Evolutionary conservation across 192 early-diverging fungal genomes (phyloP).

Genomic region (Phycomyces nitens): DNA sequence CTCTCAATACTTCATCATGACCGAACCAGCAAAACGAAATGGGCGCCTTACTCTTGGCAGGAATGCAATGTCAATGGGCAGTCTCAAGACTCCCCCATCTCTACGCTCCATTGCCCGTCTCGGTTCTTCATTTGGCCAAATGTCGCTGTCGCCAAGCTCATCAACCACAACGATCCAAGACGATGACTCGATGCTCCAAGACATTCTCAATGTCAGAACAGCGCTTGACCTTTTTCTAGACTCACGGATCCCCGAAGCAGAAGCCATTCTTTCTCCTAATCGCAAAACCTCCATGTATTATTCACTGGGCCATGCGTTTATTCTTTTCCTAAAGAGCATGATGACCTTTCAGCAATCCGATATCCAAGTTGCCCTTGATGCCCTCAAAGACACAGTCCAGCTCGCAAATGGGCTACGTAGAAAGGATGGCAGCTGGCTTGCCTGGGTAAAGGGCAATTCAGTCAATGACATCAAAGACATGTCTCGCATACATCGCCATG

Average conservation of each 20-base stretch:
- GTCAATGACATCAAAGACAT: slow-evolving; percentile 46
- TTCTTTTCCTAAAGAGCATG: slow-evolving; percentile 65
- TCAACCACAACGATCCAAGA: not conserved
- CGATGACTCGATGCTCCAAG: slow-evolving; percentile 1
- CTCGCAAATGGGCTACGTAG: slow-evolving; percentile 61
- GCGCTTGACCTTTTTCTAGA: slow-evolving; percentile 75
- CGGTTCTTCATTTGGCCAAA: not conserved
- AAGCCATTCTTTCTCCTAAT: slow-evolving; percentile 44
- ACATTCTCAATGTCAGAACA: slow-evolving; percentile 42
- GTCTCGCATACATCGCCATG: slow-evolving; percentile 59
- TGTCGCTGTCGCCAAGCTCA: not conserved
- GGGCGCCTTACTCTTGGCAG: not conserved
- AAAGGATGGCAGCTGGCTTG: slow-evolving; percentile 46
- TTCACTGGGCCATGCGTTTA: slow-evolving; percentile 65
- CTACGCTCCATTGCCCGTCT: slow-evolving; percentile 3
- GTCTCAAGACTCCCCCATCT: not conserved
- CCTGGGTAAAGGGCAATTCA: slow-evolving; percentile 42
- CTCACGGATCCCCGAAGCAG: slow-evolving; percentile 69
- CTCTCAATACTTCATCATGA: too few species aligned
- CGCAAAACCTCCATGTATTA: slow-evolving; percentile 60
- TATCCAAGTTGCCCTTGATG: slow-evolving; percentile 57
- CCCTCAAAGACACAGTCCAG: slow-evolving; percentile 61
- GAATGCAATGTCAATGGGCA: not conserved
- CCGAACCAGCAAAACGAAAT: not conserved
- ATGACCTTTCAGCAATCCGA: slow-evolving; percentile 80